These are phyloP conservation scores for Emergomyces africanus DNA, from an alignment of 2,329 filamentous ascomycete species.

Conservation along the genomic window DNA sequence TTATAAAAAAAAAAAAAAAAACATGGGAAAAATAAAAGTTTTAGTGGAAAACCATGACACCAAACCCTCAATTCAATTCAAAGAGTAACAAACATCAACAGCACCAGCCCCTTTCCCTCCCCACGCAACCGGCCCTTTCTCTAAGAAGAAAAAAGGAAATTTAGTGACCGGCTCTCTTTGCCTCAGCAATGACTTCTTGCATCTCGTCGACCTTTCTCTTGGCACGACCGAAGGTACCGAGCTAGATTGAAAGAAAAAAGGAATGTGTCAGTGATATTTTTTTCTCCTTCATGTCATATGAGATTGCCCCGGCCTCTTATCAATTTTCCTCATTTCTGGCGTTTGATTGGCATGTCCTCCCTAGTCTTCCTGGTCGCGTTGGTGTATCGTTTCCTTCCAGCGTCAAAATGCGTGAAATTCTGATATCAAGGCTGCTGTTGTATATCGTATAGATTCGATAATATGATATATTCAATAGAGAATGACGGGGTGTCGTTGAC, in stretches of 20 bases:
- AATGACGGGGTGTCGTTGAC: neutral
- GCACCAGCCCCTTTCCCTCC: neutral
- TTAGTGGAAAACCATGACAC: neutral
- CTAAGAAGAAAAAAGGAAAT: constrained; percentile 9
- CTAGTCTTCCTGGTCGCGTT: neutral
- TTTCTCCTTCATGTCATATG: neutral
- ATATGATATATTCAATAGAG: neutral
- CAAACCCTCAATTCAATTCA: neutral
- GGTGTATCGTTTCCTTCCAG: neutral
- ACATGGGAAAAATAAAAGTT: constrained; percentile 14
- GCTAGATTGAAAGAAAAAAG: constrained; percentile 41
- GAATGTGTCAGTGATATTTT: neutral
- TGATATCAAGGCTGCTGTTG: neutral
- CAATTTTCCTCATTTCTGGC: neutral
- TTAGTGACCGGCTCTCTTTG: constrained; percentile 63
- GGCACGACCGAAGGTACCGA: constrained; percentile 96
- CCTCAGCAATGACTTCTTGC: constrained; percentile 93
- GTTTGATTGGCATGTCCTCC: neutral
- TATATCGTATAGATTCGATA: neutral
- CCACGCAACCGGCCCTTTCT: neutral
- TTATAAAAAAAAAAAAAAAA: neutral
- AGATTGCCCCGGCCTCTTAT: neutral
- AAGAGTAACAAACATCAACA: neutral
- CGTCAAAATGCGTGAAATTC: neutral
- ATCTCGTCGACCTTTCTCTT: constrained; percentile 99